Evolutionary conservation across 768 basidiomycete species (phyloP), one percentile per base, ranked within the genome.

Genomic region (Leccinum fibrillosum): DNA sequence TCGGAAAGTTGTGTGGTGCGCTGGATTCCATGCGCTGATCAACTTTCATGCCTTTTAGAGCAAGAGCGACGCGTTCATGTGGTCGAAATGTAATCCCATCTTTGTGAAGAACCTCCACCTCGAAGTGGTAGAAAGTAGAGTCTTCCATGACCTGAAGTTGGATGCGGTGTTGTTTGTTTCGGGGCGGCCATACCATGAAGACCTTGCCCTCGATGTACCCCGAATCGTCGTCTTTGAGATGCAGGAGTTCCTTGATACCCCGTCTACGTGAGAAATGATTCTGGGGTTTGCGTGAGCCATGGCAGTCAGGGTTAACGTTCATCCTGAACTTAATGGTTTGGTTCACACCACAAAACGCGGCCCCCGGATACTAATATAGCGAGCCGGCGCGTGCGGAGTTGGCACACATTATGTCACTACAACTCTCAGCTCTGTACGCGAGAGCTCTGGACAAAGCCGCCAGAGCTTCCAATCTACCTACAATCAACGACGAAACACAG

Each of bases 401-500:
- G 3, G 7, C 35, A 49, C 26, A 47, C 52, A 35, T 55, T 56
- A 67, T 67, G 65, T 54, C 73, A 21, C 28, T 72, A 13, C 66
- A 79, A 19, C 72, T 79, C 8, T 62, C 75, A 34, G 65, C 68
- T 17, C 61, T 80, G 2, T 83, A 83, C 62, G 57, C 66, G 19
- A 73, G 73, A 13, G 77, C 77, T 23, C 68, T 83, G 52, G 61
- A 59, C 48, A 68, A 71, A 21, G 75, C 75, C 10, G 69, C 75
- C 34, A 76, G 74, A 49, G 78, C 80, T 5, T 64, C 64, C 17
- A 66, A 70, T 55, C 60, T 80, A 10, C 72, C 81, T 9, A 78
- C 78, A 3, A 72, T 76, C 28, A 61, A 76, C 50, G 76, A 78
- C 55, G 74, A 73, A 44, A 81, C 81, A 6, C 81, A 83, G 73